Evolutionary conservation across 345 rosid species (phyloP), one percentile per base, ranked within the genome.

Genomic region (Eutrema japonicum): DNA sequence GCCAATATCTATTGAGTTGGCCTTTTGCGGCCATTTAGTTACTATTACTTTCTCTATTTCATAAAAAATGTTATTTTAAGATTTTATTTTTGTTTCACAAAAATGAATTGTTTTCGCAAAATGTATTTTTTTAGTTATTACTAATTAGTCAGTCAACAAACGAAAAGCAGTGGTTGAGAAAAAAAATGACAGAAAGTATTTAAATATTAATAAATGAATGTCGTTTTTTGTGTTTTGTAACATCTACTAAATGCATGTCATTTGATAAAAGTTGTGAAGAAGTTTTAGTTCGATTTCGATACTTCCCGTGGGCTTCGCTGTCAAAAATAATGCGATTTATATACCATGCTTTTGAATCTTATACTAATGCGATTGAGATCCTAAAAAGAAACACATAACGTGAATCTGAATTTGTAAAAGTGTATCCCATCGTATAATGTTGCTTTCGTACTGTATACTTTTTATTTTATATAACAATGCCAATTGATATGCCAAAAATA

Each of bases 241-340:
- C 26, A 22, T 22, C 2, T 22, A 22, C 2, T 22, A 22, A 22
- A 22, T 22, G 26, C 2, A 22, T 22, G 2, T 22, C 26, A 22
- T 22, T 22, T 47, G 32, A 64, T 10, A 48, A 64, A 33, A 64
- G 10, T 48, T 64, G 68, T 30, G 51, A 71, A 32, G 47, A 35
- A 72, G 76, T 72, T 62, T 16, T 43, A 26, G 32, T 64, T 54
- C 77, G 64, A 64, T 64, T 73, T 73, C 57, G 13, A 36, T 64
- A 27, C 48, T 48, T 58, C 38, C 12, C 12, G 29, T 66, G 66
- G 27, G 9, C 1, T 41, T 48, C 65, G 16, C 16, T 66, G 37
- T 66, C 72, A 57, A 18, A 18, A 18, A 18, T 18, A 18, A 18
- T 18, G 22, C 22, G 22, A 18, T 18, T 18, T 18, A 51, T 33